Evolutionary conservation across 2,329 filamentous ascomycete genomes (phyloP), one percentile per base, ranked within the genome.

Genomic region (Pseudocercospora ulei): DNA sequence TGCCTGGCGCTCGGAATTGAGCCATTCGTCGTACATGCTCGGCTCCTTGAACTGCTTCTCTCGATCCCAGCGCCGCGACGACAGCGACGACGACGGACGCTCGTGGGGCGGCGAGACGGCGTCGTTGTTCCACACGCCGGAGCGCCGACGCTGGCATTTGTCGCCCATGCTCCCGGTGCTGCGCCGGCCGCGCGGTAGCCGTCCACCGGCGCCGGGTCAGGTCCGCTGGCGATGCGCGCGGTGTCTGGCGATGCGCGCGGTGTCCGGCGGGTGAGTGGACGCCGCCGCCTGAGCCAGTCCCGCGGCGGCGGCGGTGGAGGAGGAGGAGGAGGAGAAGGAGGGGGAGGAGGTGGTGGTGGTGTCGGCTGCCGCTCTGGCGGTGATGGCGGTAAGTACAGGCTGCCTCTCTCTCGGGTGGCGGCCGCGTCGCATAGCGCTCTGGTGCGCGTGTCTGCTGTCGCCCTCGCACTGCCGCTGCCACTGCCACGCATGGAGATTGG

Each of bases 11-110:
- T 53, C 51, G 38, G 55, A 47, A 16, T 47, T 52, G 29, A 57
- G 51, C 41, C 53, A 57, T 35, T 56, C 52, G 40, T 58, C 56
- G 41, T 58, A 57, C 44, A 55, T 40, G 22, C 46, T 56, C 30
- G 56, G 55, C 44, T 56, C 49, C 33, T 53, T 56, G 30, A 50
- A 41, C 27, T 46, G 38, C 44, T 48, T 46, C 31, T 44, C 49
- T 34, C 39, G 43, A 29, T 37, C 41, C 47, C 48, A 41, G 16
- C 46, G 37, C 23, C 45, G 43, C 23, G 41, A 26, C 30, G 35
- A 35, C 8, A 34, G 41, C 37, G 37, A 39, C 22, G 45, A 41
- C 35, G n/a, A n/a, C n/a, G n/a, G n/a, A n/a, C n/a, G n/a, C n/a
- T n/a, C n/a, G n/a, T n/a, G n/a, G n/a, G 46, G 39, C 11, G 40